Conservation (phyloP, 768 basidiomycete species). For the Xerocomus potaroensis region DNA sequence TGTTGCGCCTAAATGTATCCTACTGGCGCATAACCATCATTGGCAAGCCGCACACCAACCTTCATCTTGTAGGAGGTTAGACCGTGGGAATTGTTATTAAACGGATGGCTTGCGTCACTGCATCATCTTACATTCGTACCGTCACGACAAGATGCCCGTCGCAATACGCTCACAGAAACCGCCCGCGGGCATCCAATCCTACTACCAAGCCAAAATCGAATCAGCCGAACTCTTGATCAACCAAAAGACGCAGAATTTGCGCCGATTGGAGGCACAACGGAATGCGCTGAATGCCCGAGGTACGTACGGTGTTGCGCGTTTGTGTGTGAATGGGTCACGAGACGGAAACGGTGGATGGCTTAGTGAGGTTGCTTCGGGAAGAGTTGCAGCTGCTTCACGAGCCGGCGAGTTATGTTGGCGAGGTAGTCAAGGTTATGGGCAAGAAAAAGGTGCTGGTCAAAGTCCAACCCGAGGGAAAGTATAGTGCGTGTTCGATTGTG, state of each 20-base stretch:
- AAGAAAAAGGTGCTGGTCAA: slow-evolving; percentile 99
- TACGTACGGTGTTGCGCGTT: slow-evolving; percentile 31
- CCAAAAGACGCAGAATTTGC: slow-evolving; percentile 93
- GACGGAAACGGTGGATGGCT: slow-evolving; percentile 1
- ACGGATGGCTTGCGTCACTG: slow-evolving; percentile 14
- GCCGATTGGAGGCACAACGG: slow-evolving; percentile 92
- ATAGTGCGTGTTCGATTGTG: slow-evolving; percentile 60
- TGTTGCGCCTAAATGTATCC: too few relatives aligned
- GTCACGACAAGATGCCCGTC: slow-evolving; percentile 31
- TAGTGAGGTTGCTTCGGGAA: slow-evolving; percentile 86
- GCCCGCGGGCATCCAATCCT: slow-evolving; percentile 74
- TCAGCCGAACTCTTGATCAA: slow-evolving; percentile 89
- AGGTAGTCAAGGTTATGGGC: slow-evolving; percentile 98
- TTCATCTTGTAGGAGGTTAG: too few relatives aligned
- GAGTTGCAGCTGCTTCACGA: slow-evolving; percentile 92
- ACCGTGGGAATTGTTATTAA: slow-evolving; percentile 4
- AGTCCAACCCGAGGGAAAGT: slow-evolving; percentile 98
- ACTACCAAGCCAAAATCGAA: slow-evolving; percentile 96
- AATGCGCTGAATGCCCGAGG: slow-evolving; percentile 97
- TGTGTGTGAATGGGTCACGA: neutral
- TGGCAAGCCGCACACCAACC: too few relatives aligned
- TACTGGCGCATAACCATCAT: too few relatives aligned
- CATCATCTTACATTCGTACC: too few relatives aligned
- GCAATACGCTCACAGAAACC: slow-evolving; percentile 34
- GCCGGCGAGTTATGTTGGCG: slow-evolving; percentile 96